Conservation (phyloP, 805 yeast genomes). For the Candida quercuum region DNA sequence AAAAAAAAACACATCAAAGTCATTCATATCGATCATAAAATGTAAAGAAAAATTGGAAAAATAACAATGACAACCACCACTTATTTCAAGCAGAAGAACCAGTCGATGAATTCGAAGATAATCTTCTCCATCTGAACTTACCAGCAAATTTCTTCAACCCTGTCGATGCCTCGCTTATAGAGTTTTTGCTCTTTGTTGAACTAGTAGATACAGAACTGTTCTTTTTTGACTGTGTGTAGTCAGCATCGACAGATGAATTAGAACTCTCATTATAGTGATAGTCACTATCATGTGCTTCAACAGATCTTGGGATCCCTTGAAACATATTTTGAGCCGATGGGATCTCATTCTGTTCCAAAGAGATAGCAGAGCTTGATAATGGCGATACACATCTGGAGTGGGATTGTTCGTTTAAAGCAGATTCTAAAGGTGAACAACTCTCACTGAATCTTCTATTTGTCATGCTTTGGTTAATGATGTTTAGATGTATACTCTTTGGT, state of each 20-base stretch:
- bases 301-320: slow-evolving; percentile 3
- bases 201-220: background rate
- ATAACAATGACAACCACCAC: too few relatives aligned
- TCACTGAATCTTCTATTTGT: slow-evolving; percentile 12
- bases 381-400: slow-evolving; percentile 14
- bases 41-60: too few relatives aligned
- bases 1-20: too few relatives aligned
- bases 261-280: background rate
- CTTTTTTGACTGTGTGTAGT: too few relatives aligned
- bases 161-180: slow-evolving; percentile 13
- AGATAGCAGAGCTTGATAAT: slow-evolving; percentile 9
- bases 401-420: slow-evolving; percentile 4
- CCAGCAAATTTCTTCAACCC: slow-evolving; percentile 24
- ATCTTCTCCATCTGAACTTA: slow-evolving; percentile 25
- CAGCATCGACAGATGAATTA: slow-evolving; percentile 4
- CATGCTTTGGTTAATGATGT: background rate
- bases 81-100: slow-evolving; percentile 8
- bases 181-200: slow-evolving; percentile 3
- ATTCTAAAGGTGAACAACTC: slow-evolving; percentile 17
- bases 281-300: background rate
- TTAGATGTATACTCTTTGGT: background rate
- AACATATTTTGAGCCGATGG: background rate
- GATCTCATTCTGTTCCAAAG: background rate
- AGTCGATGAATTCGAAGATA: slow-evolving; percentile 22
- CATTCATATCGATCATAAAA: background rate